These are phyloP conservation scores for Tylopilus sp. DNA, from an alignment of 1,284 basidiomycete genomes.

Conservation along the genomic window DNA sequence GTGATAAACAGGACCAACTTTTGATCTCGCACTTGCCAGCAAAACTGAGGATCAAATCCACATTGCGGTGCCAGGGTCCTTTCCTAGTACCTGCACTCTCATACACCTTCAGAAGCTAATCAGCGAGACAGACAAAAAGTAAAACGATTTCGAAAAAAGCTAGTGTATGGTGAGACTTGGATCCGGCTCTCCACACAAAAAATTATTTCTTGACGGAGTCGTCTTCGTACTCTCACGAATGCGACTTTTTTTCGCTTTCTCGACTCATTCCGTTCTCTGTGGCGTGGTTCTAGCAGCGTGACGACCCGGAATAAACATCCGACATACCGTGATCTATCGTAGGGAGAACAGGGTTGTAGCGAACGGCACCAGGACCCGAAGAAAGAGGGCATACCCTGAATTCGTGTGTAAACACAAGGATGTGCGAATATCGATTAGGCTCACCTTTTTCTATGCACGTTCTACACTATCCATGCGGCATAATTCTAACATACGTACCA, in stretches of 20 bases:
- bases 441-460: not conserved
- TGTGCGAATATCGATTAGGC: not conserved
- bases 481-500: not conserved
- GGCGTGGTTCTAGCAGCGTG: not conserved
- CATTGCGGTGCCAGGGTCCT: not conserved
- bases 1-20: not conserved
- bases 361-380: not conserved
- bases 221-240: not conserved
- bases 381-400: not conserved
- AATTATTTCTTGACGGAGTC: conserved; percentile 3
- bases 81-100: not conserved
- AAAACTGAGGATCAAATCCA: not conserved
- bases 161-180: not conserved
- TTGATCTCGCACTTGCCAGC: not conserved
- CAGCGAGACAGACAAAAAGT: not conserved
- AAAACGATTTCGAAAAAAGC: not conserved
- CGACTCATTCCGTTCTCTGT: conserved; percentile 3
- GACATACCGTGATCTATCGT: not conserved
- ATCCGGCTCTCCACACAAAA: not conserved
- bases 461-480: conserved; percentile 14
- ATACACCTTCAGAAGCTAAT: conserved; percentile 5
- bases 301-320: not conserved
- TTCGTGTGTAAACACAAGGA: not conserved
- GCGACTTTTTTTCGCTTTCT: conserved; percentile 4
- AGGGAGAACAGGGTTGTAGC: not conserved